These are phyloP conservation scores for Funneliformis mosseae DNA, from an alignment of 192 early-diverging fungal species.

Conservation along the genomic window DNA sequence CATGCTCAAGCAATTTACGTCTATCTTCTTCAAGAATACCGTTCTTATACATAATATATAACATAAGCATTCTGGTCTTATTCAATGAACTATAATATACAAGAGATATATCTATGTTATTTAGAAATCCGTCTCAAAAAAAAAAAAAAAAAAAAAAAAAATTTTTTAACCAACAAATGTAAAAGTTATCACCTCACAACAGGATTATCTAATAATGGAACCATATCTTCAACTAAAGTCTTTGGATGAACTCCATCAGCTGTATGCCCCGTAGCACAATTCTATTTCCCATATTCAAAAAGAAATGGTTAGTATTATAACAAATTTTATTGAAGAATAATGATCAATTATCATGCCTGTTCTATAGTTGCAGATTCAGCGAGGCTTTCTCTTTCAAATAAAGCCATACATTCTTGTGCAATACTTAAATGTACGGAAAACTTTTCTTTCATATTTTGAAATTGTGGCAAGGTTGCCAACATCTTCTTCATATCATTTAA, in stretches of 20 bases:
- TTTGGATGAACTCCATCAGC: slow-evolving; percentile 67
- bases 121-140: background rate
- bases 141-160: too few species aligned
- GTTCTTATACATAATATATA: slow-evolving; percentile 81
- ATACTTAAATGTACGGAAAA: slow-evolving; percentile 75
- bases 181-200: slow-evolving; percentile 46
- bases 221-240: slow-evolving; percentile 75
- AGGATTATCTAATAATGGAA: slow-evolving; percentile 73
- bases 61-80: slow-evolving; percentile 77
- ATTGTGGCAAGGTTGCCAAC: slow-evolving; percentile 80
- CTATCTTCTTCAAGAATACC: slow-evolving; percentile 75
- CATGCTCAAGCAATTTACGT: slow-evolving; percentile 65
- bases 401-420: slow-evolving; percentile 77
- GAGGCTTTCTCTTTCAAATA: slow-evolving; percentile 72
- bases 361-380: slow-evolving; percentile 72
- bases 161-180: background rate
- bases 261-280: slow-evolving; percentile 80
- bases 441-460: slow-evolving; percentile 62
- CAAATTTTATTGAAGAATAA: background rate
- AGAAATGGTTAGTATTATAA: background rate
- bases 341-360: slow-evolving; percentile 43
- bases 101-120: background rate
- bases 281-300: slow-evolving; percentile 41
- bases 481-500: slow-evolving; percentile 88
- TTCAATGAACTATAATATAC: slow-evolving; percentile 50